A percentile compares a stretch with the other conserved stretches of the same genome.
These are phyloP conservation scores for Aspergillus alliaceus DNA, from an alignment of 2,329 filamentous ascomycete genomes.

Conservation along the genomic window DNA sequence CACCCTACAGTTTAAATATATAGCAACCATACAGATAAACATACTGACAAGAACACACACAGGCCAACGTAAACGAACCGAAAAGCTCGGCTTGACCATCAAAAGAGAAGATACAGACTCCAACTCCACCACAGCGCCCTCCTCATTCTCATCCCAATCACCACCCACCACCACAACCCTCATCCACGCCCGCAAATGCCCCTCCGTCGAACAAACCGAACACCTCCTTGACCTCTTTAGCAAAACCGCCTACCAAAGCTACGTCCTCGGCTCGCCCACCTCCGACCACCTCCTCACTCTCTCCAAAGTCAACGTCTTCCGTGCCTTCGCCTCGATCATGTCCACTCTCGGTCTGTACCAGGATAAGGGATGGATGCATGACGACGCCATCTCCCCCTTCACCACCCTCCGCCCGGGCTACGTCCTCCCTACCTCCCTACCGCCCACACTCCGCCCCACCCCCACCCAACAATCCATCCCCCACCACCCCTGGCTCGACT, in stretches of 20 bases:
- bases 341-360: slow-evolving; percentile 23
- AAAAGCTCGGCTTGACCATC: not conserved
- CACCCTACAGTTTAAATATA: not conserved
- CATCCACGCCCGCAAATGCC: not conserved
- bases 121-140: not conserved
- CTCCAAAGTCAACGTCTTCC: slow-evolving; percentile 37
- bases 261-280: slow-evolving; percentile 21
- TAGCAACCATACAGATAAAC: not conserved
- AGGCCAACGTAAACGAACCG: slow-evolving; percentile 21
- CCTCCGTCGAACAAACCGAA: not conserved
- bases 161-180: not conserved
- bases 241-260: slow-evolving; percentile 22
- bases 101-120: not conserved
- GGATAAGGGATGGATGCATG: slow-evolving; percentile 21
- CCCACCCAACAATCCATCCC: slow-evolving; percentile 34
- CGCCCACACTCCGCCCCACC: slow-evolving; percentile 38
- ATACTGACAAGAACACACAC: not conserved
- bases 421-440: slow-evolving; percentile 16
- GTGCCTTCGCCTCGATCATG: slow-evolving; percentile 31
- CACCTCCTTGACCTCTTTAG: slow-evolving; percentile 18
- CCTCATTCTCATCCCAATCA: not conserved
- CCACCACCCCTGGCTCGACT: slow-evolving; percentile 45
- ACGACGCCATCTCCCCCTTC: slow-evolving; percentile 32
- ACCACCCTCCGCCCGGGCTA: slow-evolving; percentile 9
- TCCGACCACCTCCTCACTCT: slow-evolving; percentile 35